Conservation (phyloP, 306 rosid species). For the Castanea sativa region DNA sequence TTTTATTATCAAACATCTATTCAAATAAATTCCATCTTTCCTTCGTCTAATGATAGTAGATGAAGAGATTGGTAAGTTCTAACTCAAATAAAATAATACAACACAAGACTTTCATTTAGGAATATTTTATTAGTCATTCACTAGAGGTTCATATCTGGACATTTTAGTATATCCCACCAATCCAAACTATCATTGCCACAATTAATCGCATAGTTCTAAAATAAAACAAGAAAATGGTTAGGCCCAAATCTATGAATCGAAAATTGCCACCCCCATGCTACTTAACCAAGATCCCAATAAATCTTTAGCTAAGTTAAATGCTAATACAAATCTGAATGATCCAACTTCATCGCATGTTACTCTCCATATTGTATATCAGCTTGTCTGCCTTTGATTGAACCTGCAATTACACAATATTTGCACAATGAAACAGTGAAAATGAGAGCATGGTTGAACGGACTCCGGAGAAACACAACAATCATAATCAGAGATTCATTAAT, state of each 20-base stretch:
- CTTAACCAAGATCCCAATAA: neutral
- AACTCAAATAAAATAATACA: no score
- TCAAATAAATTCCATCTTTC: no score
- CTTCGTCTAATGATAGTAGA: neutral
- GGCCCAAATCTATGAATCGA: neutral
- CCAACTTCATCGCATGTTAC: slow-evolving; percentile 60
- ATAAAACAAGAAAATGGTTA: neutral
- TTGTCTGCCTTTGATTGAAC: slow-evolving; percentile 49
- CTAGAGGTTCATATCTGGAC: neutral
- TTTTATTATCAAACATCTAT: no score
- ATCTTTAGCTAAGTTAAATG: slow-evolving; percentile 1
- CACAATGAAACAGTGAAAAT: slow-evolving; percentile 1
- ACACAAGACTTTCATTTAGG: no score
- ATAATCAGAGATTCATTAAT: neutral
- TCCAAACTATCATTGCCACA: neutral
- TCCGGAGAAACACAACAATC: neutral
- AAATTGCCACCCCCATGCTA: neutral
- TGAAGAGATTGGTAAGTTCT: no score
- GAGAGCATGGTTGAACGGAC: neutral
- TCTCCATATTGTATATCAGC: slow-evolving; percentile 74
- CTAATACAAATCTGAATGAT: slow-evolving; percentile 1
- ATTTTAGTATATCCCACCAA: neutral
- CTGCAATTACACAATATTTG: slow-evolving; percentile 37
- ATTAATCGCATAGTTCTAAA: neutral
- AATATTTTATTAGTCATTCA: no score